These are phyloP conservation scores for Panicum hallii DNA, from an alignment of 202 grass and related monocot genomes.

Conservation along the genomic window DNA sequence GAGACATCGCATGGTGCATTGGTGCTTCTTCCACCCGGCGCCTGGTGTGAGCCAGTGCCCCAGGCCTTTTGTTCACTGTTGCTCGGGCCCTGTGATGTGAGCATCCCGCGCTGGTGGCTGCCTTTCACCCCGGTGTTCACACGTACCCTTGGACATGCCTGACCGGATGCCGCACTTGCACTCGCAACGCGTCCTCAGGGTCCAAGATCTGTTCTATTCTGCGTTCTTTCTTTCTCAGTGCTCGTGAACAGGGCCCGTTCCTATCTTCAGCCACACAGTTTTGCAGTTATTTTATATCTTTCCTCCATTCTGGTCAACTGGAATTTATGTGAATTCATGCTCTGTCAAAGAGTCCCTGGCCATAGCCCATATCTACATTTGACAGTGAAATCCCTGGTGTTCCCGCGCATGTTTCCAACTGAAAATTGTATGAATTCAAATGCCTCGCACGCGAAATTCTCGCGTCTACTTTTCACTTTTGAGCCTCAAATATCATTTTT, in stretches of 20 bases:
- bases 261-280: slow-evolving; percentile 32
- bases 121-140: slow-evolving; percentile 51
- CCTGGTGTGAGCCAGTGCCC: slow-evolving; percentile 26
- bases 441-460: background rate
- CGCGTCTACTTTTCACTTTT: background rate
- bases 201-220: slow-evolving; percentile 47
- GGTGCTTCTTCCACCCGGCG: slow-evolving; percentile 58
- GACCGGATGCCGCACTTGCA: slow-evolving; percentile 43
- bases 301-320: slow-evolving; percentile 1
- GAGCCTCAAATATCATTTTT: slow-evolving; percentile 15
- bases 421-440: background rate
- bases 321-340: background rate
- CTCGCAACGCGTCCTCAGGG: slow-evolving; percentile 5
- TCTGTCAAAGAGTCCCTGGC: slow-evolving; percentile 14
- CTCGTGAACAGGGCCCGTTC: slow-evolving; percentile 20
- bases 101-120: slow-evolving; percentile 52
- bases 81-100: slow-evolving; percentile 61
- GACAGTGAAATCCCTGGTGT: slow-evolving; percentile 1
- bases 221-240: slow-evolving; percentile 13
- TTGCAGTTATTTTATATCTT: background rate
- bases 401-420: background rate
- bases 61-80: slow-evolving; percentile 54
- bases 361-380: background rate
- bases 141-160: slow-evolving; percentile 31
- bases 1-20: slow-evolving; percentile 56